These are phyloP conservation scores for Trichophyton benhamiae DNA, from an alignment of 2,329 filamentous ascomycete genomes.

Conservation along the genomic window DNA sequence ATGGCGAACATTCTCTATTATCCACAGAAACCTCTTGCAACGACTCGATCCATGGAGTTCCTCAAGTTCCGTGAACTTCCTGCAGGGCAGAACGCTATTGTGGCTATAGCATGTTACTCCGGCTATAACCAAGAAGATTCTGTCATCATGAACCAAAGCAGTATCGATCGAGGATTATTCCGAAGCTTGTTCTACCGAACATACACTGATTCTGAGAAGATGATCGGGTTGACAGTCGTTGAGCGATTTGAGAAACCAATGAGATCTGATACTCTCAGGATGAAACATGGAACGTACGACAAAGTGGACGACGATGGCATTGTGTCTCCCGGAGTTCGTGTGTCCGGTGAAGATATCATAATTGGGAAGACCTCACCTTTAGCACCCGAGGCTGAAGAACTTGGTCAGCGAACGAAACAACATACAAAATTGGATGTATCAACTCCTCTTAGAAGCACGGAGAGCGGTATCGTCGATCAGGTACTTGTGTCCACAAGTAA, in stretches of 20 bases:
- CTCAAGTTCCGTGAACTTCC: constrained; percentile 95
- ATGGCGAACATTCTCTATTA: constrained; percentile 99
- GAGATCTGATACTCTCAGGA: constrained; percentile 70
- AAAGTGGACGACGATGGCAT: constrained; percentile 96
- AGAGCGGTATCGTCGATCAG: constrained; percentile 90
- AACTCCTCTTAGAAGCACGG: constrained; percentile 84
- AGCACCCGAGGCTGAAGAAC: constrained; percentile 79
- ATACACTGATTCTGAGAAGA: constrained; percentile 95
- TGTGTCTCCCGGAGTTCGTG: constrained; percentile 81
- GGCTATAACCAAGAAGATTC: constrained; percentile 99
- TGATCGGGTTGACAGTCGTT: constrained; percentile 81
- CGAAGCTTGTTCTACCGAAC: constrained; percentile 95
- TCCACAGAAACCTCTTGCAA: constrained; percentile 91
- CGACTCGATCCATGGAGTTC: constrained; percentile 96
- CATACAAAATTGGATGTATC: constrained; percentile 94
- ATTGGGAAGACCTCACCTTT: constrained; percentile 97
- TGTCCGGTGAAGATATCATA: constrained; percentile 96
- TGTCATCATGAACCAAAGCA: constrained; percentile 99
- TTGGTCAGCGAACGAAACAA: constrained; percentile 78
- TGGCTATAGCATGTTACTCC: constrained; percentile 93
- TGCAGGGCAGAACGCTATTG: constrained; percentile 94
- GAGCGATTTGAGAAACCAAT: constrained; percentile 95
- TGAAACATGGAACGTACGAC: constrained; percentile 93
- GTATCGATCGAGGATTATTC: constrained; percentile 94
- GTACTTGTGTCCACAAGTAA: constrained; percentile 90